A percentile compares a stretch with the other conserved stretches of the same genome.
Conservation (phyloP, 2,329 filamentous ascomycete genomes). For the Colletotrichum filicis region DNA sequence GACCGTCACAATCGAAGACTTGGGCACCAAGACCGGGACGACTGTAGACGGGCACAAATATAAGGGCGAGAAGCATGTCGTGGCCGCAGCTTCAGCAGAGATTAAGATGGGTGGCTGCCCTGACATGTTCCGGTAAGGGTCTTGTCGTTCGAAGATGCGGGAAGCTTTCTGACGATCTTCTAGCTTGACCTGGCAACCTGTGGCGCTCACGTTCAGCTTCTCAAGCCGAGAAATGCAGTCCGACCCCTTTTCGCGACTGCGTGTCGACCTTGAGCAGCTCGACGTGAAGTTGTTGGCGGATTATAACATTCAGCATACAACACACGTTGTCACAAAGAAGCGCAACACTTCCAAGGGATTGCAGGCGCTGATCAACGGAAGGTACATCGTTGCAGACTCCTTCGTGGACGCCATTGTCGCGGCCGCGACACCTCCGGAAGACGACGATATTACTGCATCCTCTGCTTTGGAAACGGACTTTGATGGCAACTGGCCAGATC, state of each 20-base stretch:
- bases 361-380: constrained; percentile 85
- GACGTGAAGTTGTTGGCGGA: constrained; percentile 87
- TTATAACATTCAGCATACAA: constrained; percentile 77
- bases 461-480: constrained; percentile 82
- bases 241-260: constrained; percentile 71
- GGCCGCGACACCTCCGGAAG: constrained; percentile 62
- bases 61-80: constrained; percentile 66
- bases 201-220: constrained; percentile 85
- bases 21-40: constrained; percentile 87
- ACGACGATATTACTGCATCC: constrained; percentile 59
- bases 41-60: constrained; percentile 78
- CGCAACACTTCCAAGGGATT: constrained; percentile 89
- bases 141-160: not conserved
- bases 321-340: constrained; percentile 89
- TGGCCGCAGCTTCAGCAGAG: constrained; percentile 66
- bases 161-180: constrained; percentile 2
- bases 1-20: constrained; percentile 78
- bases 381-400: constrained; percentile 77
- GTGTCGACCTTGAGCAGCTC: constrained; percentile 78
- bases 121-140: constrained; percentile 66
- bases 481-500: constrained; percentile 80
- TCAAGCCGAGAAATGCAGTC: constrained; percentile 76
- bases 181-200: constrained; percentile 82
- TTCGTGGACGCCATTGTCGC: constrained; percentile 80
- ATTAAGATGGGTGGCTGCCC: constrained; percentile 80